Conservation (phyloP, 2,329 filamentous ascomycete species). For the Calonectria ilicicola region DNA sequence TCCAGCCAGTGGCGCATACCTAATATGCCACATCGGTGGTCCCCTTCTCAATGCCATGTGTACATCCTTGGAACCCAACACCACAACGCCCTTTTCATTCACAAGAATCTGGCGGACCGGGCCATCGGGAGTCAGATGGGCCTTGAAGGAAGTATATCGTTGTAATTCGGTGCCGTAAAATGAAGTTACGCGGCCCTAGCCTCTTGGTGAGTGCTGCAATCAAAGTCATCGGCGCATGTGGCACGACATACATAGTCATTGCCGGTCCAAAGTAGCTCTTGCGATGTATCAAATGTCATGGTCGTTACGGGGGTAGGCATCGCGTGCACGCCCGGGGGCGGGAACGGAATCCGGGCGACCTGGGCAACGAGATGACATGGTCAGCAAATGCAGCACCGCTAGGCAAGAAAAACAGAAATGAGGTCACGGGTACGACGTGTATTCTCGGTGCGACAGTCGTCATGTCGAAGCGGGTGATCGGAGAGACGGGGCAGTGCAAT, state of each 20-base stretch:
- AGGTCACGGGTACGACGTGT: conserved; percentile 11
- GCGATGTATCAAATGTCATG: conserved; percentile 87
- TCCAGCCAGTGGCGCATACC: conserved; percentile 58
- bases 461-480: neutral
- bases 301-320: conserved; percentile 80
- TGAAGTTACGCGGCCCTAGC: conserved; percentile 86
- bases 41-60: conserved; percentile 91
- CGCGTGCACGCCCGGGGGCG: conserved; percentile 78
- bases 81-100: conserved; percentile 90
- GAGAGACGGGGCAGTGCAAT: conserved; percentile 9
- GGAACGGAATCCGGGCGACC: conserved; percentile 85
- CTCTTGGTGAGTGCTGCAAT: conserved; percentile 38
- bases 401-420: neutral
- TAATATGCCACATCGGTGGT: conserved; percentile 88
- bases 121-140: conserved; percentile 79
- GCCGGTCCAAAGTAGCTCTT: conserved; percentile 93
- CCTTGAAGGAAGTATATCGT: conserved; percentile 90
- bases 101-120: conserved; percentile 89
- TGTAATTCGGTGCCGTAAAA: conserved; percentile 89
- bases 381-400: conserved; percentile 20
- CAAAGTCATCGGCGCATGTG: neutral
- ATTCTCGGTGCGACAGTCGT: neutral
- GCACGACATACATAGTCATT: conserved; percentile 82
- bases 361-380: conserved; percentile 49
- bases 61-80: conserved; percentile 83